phyloP scores from a whole-genome alignment of 441 rosid genomes.

The Syzygium malaccense region DNA sequence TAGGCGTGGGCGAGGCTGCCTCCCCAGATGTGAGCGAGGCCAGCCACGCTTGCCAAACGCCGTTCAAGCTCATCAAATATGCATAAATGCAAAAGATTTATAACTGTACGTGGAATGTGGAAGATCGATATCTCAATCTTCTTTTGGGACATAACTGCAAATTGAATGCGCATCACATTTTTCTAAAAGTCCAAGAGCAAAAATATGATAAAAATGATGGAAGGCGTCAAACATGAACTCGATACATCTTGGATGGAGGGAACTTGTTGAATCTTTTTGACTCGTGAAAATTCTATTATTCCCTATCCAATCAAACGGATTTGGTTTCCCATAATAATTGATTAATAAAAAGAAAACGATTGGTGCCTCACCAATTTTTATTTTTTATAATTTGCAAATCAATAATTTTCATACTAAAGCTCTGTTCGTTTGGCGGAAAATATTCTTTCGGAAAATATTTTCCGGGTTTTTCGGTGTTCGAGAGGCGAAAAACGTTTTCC shows the following conservation, averaged over 20 bases:
- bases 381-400: neutral
- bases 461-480: too few species aligned
- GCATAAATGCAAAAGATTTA: neutral
- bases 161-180: neutral
- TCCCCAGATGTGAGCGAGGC: too few species aligned
- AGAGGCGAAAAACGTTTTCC: too few species aligned
- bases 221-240: neutral
- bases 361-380: neutral
- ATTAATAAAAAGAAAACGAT: neutral
- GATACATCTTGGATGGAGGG: neutral
- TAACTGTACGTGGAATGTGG: neutral
- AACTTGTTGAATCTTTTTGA: neutral
- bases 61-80: neutral
- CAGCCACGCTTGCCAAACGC: neutral
- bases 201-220: neutral
- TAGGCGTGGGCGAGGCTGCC: too few species aligned
- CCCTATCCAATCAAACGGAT: neutral
- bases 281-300: neutral
- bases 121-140: neutral
- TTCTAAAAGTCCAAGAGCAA: neutral
- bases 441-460: too few species aligned
- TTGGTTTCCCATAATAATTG: neutral
- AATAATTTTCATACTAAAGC: neutral
- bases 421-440: too few species aligned
- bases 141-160: neutral